phyloP scores from a whole-genome alignment of 495 filamentous ascomycete genomes.

The Penicillium bialowiezense region DNA sequence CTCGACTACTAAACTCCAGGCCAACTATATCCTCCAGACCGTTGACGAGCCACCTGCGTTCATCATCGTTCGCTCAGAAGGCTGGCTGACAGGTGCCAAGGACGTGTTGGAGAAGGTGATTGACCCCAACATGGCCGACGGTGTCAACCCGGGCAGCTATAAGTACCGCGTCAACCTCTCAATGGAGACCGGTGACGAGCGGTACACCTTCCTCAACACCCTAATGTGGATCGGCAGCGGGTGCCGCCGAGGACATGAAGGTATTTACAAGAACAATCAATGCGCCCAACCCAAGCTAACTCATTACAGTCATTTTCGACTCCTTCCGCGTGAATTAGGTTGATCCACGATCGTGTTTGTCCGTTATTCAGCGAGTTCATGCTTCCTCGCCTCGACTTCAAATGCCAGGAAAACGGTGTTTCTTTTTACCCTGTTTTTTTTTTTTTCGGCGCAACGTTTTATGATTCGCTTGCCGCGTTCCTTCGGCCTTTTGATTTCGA shows the following conservation, averaged over 20 bases:
- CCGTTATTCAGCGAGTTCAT: conserved; percentile 39
- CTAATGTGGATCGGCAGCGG: conserved; percentile 62
- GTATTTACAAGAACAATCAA: conserved; percentile 21
- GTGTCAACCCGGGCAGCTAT: conserved; percentile 56
- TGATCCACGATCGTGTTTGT: conserved; percentile 24
- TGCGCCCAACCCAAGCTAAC: conserved; percentile 14
- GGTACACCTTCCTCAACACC: conserved; percentile 60
- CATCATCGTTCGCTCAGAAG: conserved; percentile 55
- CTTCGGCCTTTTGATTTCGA: neutral
- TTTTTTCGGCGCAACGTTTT: conserved; percentile 1
- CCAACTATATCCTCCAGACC: conserved; percentile 56
- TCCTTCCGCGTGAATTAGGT: conserved; percentile 46
- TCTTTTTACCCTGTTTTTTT: neutral
- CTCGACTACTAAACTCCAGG: conserved; percentile 49
- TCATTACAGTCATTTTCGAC: conserved; percentile 41
- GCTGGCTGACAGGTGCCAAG: conserved; percentile 56
- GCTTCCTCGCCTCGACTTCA: conserved; percentile 9
- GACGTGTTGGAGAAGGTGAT: conserved; percentile 58
- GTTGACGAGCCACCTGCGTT: conserved; percentile 58
- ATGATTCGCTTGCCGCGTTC: neutral
- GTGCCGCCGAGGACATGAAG: conserved; percentile 55
- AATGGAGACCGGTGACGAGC: conserved; percentile 60
- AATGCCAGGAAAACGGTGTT: conserved; percentile 10
- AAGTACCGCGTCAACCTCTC: conserved; percentile 56
- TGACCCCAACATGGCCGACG: conserved; percentile 45